These are phyloP conservation scores for Plasmopara halstedii DNA, from an alignment of 352 stramenopile genomes.

Conservation along the genomic window DNA sequence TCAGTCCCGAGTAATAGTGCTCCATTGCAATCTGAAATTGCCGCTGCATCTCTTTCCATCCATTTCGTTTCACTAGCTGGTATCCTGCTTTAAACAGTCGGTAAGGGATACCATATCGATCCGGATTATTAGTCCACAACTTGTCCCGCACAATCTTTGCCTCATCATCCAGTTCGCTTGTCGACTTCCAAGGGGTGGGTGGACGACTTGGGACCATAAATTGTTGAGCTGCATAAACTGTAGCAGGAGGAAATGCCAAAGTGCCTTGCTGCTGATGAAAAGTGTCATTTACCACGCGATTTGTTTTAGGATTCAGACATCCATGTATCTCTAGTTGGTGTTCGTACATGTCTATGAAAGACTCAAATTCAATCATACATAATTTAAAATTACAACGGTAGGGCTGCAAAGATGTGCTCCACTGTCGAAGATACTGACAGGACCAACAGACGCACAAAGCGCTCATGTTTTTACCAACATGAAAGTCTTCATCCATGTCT, in stretches of 20 bases:
- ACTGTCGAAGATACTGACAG: constrained; percentile 10
- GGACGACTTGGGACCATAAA: constrained; percentile 21
- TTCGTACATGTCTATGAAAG: constrained; percentile 39
- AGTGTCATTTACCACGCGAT: constrained; percentile 33
- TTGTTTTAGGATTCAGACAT: constrained; percentile 20
- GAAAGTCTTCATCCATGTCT: constrained; percentile 19
- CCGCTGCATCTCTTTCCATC: constrained; percentile 29
- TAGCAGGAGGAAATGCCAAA: constrained; percentile 31
- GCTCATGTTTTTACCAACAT: constrained; percentile 12
- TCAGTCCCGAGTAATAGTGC: constrained; percentile 47
- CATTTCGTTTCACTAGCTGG: constrained; percentile 28
- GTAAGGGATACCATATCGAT: constrained; percentile 8
- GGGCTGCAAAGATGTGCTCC: constrained; percentile 6
- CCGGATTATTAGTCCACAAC: constrained; percentile 10
- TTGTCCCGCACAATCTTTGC: constrained; percentile 16
- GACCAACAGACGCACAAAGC: constrained; percentile 3
- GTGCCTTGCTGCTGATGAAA: constrained; percentile 27
- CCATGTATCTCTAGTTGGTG: constrained; percentile 54
- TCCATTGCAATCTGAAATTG: constrained; percentile 54
- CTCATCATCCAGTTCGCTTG: constrained; percentile 39
- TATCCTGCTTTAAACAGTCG: constrained; percentile 36
- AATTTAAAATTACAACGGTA: constrained; percentile 10
- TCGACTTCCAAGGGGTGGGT: constrained; percentile 35
- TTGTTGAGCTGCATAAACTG: constrained; percentile 49
- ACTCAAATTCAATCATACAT: constrained; percentile 26